Evolutionary conservation across 176 grass and related monocot species (phyloP).

Genomic region (Triticum timopheevii): DNA sequence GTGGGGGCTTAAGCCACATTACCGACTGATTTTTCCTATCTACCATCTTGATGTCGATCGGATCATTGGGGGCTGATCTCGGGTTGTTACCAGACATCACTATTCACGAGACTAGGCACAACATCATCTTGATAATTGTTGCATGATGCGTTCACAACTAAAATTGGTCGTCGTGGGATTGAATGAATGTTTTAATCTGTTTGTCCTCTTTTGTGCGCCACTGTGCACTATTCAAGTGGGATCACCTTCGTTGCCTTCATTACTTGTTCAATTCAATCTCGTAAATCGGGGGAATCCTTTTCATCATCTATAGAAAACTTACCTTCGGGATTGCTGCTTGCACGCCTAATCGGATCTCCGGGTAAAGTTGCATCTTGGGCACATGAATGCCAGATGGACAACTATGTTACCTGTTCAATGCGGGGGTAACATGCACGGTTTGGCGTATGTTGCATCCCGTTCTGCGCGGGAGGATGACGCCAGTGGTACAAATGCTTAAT

Average conservation of each 20-base stretch:
- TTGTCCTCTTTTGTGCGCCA: not conserved
- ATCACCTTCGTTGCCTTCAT: not conserved
- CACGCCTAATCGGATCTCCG: not conserved
- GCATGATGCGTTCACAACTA: not conserved
- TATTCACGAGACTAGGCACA: not conserved
- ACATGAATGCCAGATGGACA: not conserved
- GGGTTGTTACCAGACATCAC: not conserved
- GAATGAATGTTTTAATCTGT: not conserved
- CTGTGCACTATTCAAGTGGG: not conserved
- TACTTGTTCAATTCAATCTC: not conserved
- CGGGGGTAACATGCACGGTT: not conserved
- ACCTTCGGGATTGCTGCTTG: not conserved
- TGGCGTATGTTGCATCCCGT: not conserved
- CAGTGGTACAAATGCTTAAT: not conserved
- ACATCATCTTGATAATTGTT: not conserved
- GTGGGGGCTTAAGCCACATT: not conserved
- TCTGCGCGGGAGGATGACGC: not conserved
- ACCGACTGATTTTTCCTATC: slow-evolving; percentile 11
- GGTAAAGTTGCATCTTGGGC: not conserved
- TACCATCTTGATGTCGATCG: slow-evolving; percentile 14
- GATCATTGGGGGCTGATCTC: not conserved
- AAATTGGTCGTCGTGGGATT: not conserved
- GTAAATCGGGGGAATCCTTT: not conserved
- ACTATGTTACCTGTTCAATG: not conserved
- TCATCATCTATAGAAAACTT: not conserved